Evolutionary conservation across 2,329 filamentous ascomycete genomes (phyloP).

Genomic region (Colletotrichum sp.): DNA sequence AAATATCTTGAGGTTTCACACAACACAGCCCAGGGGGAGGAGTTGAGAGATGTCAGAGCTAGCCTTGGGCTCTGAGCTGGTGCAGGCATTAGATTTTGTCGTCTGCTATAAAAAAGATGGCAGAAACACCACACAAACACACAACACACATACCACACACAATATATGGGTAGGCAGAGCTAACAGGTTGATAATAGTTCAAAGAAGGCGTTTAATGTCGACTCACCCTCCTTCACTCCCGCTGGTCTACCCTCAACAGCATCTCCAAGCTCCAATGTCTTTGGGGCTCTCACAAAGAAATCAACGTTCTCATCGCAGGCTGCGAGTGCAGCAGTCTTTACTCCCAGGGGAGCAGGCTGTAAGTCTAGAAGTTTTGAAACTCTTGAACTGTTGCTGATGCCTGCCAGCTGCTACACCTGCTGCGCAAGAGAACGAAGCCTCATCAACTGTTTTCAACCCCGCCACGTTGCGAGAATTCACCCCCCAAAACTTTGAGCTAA

Average conservation of each 20-base stretch:
- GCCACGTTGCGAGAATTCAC: slow-evolving; percentile 64
- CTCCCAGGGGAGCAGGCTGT: slow-evolving; percentile 65
- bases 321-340: slow-evolving; percentile 87
- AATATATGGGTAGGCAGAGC: neutral
- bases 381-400: neutral
- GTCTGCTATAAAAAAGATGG: neutral
- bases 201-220: slow-evolving; percentile 88
- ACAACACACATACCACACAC: neutral
- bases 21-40: neutral
- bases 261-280: slow-evolving; percentile 27
- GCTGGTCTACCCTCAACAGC: slow-evolving; percentile 40
- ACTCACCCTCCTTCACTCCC: slow-evolving; percentile 94
- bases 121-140: neutral
- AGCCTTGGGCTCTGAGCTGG: neutral
- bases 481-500: slow-evolving; percentile 59
- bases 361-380: slow-evolving; percentile 13
- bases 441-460: slow-evolving; percentile 55
- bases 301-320: slow-evolving; percentile 86
- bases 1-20: neutral
- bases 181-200: slow-evolving; percentile 35
- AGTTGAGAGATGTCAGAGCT: neutral
- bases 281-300: slow-evolving; percentile 61
- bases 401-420: slow-evolving; percentile 14
- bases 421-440: slow-evolving; percentile 41
- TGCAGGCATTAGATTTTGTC: neutral